These are phyloP conservation scores for Hypholoma fasciculare DNA, from an alignment of 768 basidiomycete genomes.

Conservation along the genomic window DNA sequence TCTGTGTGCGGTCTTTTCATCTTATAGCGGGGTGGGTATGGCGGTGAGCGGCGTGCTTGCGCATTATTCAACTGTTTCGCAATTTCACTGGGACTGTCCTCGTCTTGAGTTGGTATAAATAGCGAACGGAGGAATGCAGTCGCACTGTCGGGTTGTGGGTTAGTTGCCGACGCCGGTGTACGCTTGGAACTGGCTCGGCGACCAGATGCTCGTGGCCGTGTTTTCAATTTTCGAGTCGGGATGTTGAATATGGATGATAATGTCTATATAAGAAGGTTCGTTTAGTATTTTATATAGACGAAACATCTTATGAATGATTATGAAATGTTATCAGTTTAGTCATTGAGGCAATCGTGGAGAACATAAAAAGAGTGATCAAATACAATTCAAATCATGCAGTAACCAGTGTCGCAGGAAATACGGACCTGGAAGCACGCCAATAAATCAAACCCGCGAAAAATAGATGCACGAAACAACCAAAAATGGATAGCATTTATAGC, in stretches of 20 bases:
- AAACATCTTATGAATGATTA: neutral
- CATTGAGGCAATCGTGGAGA: no score
- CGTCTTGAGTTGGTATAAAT: constrained; percentile 25
- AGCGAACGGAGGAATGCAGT: constrained; percentile 26
- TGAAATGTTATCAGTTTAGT: no score
- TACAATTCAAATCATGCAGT: no score
- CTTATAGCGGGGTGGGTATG: neutral
- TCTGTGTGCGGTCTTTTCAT: neutral
- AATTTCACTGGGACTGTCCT: constrained; percentile 20
- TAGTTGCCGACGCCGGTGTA: neutral
- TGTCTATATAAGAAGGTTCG: constrained; percentile 38
- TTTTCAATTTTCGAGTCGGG: constrained; percentile 55
- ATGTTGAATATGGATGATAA: constrained; percentile 61
- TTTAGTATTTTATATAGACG: constrained; percentile 16
- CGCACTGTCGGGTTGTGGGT: neutral
- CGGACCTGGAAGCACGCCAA: no score
- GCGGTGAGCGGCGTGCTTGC: constrained; percentile 7
- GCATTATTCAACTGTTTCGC: constrained; percentile 7
- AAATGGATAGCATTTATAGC: no score
- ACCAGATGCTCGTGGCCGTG: constrained; percentile 21
- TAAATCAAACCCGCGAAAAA: no score
- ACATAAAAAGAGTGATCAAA: no score
- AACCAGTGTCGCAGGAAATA: no score
- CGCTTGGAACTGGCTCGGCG: neutral
- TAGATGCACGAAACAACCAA: no score